A percentile compares a stretch with the other conserved stretches of the same genome.
Conservation (phyloP, 192 early-diverging fungal genomes). For the Coemansia sp. region DNA sequence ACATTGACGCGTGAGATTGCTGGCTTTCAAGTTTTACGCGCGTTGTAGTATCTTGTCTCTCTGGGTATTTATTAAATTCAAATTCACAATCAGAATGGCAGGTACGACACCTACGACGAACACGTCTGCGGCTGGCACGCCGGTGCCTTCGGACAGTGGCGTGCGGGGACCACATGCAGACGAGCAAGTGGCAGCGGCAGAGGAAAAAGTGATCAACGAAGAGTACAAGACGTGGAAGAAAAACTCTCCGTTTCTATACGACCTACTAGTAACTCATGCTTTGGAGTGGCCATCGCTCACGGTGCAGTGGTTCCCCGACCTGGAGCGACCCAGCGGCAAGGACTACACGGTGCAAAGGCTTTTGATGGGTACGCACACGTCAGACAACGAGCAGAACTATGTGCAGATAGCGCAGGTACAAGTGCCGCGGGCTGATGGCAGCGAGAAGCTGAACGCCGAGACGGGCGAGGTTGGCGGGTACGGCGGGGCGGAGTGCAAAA, state of each 20-base stretch:
- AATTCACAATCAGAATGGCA: not conserved
- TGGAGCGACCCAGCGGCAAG: constrained; percentile 88
- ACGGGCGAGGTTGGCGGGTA: constrained; percentile 79
- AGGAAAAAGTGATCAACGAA: constrained; percentile 86
- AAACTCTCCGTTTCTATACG: constrained; percentile 98
- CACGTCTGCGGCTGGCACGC: constrained; percentile 49
- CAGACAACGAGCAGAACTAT: constrained; percentile 94
- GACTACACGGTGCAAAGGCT: constrained; percentile 89
- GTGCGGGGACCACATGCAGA: constrained; percentile 23
- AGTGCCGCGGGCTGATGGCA: constrained; percentile 70
- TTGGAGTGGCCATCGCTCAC: constrained; percentile 98
- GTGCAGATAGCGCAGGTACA: constrained; percentile 94
- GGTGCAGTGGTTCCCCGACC: constrained; percentile 95
- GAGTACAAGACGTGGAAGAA: constrained; percentile 99
- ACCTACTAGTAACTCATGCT: constrained; percentile 97
- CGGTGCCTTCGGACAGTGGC: constrained; percentile 41
- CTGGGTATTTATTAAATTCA: not conserved
- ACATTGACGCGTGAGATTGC: not conserved
- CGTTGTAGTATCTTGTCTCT: not conserved
- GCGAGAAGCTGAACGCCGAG: constrained; percentile 71
- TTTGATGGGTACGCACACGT: constrained; percentile 95
- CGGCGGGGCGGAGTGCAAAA: constrained; percentile 80
- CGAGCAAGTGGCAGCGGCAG: constrained; percentile 47
- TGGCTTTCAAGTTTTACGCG: not conserved
- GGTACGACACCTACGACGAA: constrained; percentile 42